Evolutionary conservation across 2,329 filamentous ascomycete genomes (phyloP), one percentile per base, ranked within the genome.

Genomic region (Phyllosticta citrichinensis): DNA sequence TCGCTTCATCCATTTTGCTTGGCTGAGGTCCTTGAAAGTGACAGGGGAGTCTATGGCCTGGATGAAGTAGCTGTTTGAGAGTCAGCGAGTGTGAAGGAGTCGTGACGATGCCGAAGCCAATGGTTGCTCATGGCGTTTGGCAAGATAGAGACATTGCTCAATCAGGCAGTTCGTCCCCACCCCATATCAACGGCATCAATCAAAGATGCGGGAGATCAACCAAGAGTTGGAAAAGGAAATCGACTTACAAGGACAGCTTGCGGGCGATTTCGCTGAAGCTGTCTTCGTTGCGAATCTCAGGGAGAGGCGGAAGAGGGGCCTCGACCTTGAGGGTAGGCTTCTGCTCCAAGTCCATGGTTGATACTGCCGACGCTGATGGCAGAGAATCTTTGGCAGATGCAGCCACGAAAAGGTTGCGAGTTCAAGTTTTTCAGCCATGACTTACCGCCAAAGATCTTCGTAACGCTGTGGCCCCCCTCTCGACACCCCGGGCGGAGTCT

Each of bases 1-100:
- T 78, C 80, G 63, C 8, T 68, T 69, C 1, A 85, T 85, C 25
- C 84, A 83, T 5, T 83, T 79, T 1, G 84, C 87, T 5, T 85
- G 87, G 55, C 87, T 80, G 9, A 91, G 77, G 71, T 90, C 87
- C 68, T 91, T 88, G 74, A 90, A 91, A 14, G 83, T 87, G 68
- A 83, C 83, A 17, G 88, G 86, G 54, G 85, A 75, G 57, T 81
- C 79, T 60, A 91, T 79, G 22, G 82, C 82, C 62, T 85, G 81
- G 62, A 80, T 77, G 62, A 75, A 71, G 62, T 70, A 74, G 62
- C 73, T 74, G 57, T 66, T 53, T 55, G 56, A 51, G 40, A 50
- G 53, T 27, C 59, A 61, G 59, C 40, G 4, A 47, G 17, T 19
- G 14, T 9, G 6, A 53, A 62, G 1, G 5, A 5, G 30, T 35